A percentile compares a stretch with the other conserved stretches of the same genome.
phyloP scores from a whole-genome alignment of 2,329 filamentous ascomycete species.

The Xylaria sp. region DNA sequence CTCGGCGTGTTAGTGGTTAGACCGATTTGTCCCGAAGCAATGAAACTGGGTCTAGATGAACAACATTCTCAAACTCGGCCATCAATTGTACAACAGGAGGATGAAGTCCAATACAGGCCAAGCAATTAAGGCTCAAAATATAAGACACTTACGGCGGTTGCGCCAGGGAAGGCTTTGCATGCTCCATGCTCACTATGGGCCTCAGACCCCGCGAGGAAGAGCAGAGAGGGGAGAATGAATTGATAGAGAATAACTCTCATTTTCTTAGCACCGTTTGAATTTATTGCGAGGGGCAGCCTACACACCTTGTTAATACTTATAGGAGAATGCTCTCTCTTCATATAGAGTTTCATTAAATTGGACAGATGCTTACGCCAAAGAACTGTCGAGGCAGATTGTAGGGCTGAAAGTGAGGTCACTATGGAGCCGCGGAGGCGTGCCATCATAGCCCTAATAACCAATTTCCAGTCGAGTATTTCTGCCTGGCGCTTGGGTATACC shows the following conservation, averaged over 20 bases:
- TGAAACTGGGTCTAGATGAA: not conserved
- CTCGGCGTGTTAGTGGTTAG: conserved; percentile 13
- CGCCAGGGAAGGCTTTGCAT: conserved; percentile 62
- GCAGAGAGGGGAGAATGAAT: not conserved
- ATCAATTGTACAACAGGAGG: not conserved
- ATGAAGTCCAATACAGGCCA: not conserved
- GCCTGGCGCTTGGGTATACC: not conserved
- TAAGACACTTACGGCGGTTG: conserved; percentile 41
- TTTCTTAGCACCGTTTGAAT: conserved; percentile 19
- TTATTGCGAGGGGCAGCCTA: not conserved
- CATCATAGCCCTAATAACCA: conserved; percentile 14
- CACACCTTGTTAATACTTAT: conserved; percentile 13
- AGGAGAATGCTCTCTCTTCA: conserved; percentile 10
- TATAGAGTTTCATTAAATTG: conserved; percentile 15
- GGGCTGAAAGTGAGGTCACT: conserved; percentile 10
- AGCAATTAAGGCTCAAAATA: not conserved
- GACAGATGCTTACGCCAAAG: not conserved
- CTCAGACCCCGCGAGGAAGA: conserved; percentile 14
- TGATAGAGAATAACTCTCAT: conserved; percentile 27
- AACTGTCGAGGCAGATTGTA: conserved; percentile 17
- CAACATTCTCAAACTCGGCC: not conserved
- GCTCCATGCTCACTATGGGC: conserved; percentile 23
- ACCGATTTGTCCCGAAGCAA: not conserved
- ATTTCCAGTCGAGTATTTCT: conserved; percentile 1
- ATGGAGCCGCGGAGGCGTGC: conserved; percentile 8